Conservation (phyloP, 1,139 yeast species). For the Debaryomyces fabryi region DNA sequence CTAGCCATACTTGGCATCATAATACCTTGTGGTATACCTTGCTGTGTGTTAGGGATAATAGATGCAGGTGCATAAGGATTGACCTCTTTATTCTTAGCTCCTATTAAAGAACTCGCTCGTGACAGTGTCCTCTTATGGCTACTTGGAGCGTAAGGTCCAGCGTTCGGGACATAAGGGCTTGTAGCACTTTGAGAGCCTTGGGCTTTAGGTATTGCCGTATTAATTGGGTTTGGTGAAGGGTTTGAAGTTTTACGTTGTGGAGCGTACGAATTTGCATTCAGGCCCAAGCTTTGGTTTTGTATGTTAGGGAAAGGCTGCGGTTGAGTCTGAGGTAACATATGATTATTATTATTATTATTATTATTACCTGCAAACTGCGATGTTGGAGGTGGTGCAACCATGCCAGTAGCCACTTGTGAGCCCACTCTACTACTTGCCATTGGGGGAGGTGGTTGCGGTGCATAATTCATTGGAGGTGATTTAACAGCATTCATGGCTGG, state of each 20-base stretch:
- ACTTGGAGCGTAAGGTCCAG: constrained; percentile 52
- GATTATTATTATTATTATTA: too few relatives aligned
- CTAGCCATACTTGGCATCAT: constrained; percentile 1
- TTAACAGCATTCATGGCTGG: constrained; percentile 8
- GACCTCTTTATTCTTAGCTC: constrained; percentile 44
- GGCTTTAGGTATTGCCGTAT: constrained; percentile 3
- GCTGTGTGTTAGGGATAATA: constrained; percentile 12
- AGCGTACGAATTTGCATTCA: neutral
- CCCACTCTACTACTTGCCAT: constrained; percentile 15
- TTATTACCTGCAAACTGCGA: neutral
- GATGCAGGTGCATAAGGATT: constrained; percentile 50
- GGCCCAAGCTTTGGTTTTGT: neutral
- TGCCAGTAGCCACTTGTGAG: constrained; percentile 4
- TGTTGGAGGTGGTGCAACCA: constrained; percentile 6
- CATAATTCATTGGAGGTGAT: constrained; percentile 9
- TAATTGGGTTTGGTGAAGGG: constrained; percentile 1
- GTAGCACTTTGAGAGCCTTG: constrained; percentile 24
- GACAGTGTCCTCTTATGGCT: constrained; percentile 41
- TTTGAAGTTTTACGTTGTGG: constrained; percentile 8
- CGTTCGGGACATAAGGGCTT: constrained; percentile 50
- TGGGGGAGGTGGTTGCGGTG: constrained; percentile 11
- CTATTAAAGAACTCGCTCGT: constrained; percentile 46
- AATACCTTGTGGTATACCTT: constrained; percentile 4
- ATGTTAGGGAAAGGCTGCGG: constrained; percentile 7
- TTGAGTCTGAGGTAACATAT: constrained; percentile 13